Evolutionary conservation across 352 stramenopile species (phyloP).

Genomic region (Phytophthora boehmeriae): DNA sequence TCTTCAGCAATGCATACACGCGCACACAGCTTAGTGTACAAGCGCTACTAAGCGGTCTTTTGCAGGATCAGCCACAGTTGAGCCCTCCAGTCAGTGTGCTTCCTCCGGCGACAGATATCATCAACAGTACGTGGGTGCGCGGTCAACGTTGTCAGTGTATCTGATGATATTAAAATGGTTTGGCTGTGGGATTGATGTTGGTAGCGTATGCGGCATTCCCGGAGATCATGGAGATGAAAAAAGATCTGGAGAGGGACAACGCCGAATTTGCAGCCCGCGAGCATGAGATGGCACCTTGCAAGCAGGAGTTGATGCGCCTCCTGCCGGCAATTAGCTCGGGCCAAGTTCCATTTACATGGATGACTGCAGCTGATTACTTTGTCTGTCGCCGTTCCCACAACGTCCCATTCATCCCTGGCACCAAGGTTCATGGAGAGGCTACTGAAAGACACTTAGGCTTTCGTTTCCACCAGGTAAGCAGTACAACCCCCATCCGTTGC

Average conservation of each 20-base stretch:
- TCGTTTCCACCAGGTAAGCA: constrained; percentile 70
- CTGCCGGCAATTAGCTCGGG: constrained; percentile 57
- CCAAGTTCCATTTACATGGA: constrained; percentile 63
- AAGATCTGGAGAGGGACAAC: constrained; percentile 53
- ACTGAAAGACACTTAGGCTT: constrained; percentile 65
- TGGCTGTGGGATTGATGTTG: constrained; percentile 12
- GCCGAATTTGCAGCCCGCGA: constrained; percentile 55
- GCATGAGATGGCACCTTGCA: constrained; percentile 53
- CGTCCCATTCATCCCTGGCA: constrained; percentile 56
- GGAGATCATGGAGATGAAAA: constrained; percentile 65
- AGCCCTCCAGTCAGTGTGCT: constrained; percentile 57
- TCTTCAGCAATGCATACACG: constrained; percentile 76
- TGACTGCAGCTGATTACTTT: constrained; percentile 77
- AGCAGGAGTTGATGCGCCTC: constrained; percentile 53
- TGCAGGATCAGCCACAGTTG: constrained; percentile 42
- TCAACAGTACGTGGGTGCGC: constrained; percentile 69
- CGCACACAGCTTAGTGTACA: constrained; percentile 84
- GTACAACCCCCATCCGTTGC: no score
- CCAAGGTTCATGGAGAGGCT: constrained; percentile 43
- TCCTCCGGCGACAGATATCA: constrained; percentile 70
- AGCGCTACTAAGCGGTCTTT: constrained; percentile 57
- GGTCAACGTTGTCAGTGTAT: no score
- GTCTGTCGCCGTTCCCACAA: constrained; percentile 67
- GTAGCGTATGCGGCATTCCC: constrained; percentile 68
- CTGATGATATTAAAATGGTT: neutral